These are phyloP conservation scores for Castanospermum australe DNA, from an alignment of 306 rosid species.

Conservation along the genomic window DNA sequence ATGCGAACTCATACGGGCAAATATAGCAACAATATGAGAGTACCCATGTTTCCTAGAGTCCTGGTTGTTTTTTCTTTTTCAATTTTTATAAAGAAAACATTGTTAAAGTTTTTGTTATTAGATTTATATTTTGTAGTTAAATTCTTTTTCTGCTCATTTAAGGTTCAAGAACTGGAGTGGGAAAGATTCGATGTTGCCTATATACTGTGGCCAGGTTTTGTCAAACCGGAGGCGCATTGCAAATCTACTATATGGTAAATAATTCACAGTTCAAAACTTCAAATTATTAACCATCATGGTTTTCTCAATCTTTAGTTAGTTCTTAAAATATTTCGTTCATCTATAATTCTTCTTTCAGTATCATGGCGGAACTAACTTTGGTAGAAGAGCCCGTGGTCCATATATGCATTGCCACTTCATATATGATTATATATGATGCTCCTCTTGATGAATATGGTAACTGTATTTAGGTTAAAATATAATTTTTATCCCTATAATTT, in stretches of 20 bases:
- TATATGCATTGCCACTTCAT: slow-evolving; percentile 42
- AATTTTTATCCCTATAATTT: too few relatives aligned
- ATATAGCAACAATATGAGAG: too few relatives aligned
- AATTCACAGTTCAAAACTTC: neutral
- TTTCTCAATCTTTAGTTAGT: neutral
- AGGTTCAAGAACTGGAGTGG: slow-evolving; percentile 67
- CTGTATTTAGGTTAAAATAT: too few relatives aligned
- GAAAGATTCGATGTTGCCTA: slow-evolving; percentile 54
- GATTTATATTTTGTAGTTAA: neutral
- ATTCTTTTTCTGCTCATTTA: neutral
- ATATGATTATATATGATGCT: slow-evolving; percentile 50
- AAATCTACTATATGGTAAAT: slow-evolving; percentile 59
- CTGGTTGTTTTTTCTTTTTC: too few relatives aligned
- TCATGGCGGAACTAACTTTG: slow-evolving; percentile 61
- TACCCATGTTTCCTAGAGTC: too few relatives aligned
- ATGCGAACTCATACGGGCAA: too few relatives aligned
- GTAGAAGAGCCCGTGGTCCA: slow-evolving; percentile 45
- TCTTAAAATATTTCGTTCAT: neutral
- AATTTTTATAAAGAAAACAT: too few relatives aligned
- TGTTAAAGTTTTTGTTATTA: neutral
- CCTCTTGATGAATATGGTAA: slow-evolving; percentile 47
- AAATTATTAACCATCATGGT: neutral
- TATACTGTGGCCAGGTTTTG: slow-evolving; percentile 48
- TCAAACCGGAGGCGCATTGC: slow-evolving; percentile 60
- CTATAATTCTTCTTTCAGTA: slow-evolving; percentile 21